Evolutionary conservation across 106 monocot genomes (phyloP).

Genomic region (Dioscorea zingiberensis): DNA sequence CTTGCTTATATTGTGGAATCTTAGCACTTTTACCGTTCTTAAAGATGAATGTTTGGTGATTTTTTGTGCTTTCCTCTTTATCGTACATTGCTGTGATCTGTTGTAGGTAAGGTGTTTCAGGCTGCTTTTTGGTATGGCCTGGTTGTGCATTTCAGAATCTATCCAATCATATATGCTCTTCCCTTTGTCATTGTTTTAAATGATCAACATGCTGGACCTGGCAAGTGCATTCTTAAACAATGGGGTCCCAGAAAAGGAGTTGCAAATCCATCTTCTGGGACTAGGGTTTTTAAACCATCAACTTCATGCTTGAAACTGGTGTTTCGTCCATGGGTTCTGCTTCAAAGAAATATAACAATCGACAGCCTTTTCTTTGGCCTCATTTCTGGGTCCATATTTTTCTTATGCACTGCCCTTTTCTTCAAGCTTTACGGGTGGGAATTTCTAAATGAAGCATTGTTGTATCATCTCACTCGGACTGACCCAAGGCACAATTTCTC

Average conservation of each 20-base stretch:
- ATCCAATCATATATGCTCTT: conserved; percentile 87
- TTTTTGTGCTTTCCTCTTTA: no score
- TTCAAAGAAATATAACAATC: conserved; percentile 39
- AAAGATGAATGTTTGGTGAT: no score
- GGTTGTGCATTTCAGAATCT: conserved; percentile 91
- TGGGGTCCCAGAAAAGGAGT: conserved; percentile 20
- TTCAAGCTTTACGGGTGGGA: conserved; percentile 91
- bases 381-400: conserved; percentile 65
- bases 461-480: conserved; percentile 91
- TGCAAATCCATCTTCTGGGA: not conserved
- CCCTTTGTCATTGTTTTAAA: conserved; percentile 59
- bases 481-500: conserved; percentile 98
- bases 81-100: not conserved
- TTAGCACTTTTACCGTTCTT: no score
- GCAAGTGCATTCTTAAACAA: conserved; percentile 25
- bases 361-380: conserved; percentile 64
- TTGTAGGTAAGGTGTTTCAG: conserved; percentile 60
- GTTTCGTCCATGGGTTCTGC: conserved; percentile 15
- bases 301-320: conserved; percentile 7
- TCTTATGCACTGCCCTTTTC: conserved; percentile 53
- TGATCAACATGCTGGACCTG: conserved; percentile 8
- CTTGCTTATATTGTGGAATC: no score
- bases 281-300: conserved; percentile 8
- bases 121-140: conserved; percentile 96
- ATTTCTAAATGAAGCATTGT: conserved; percentile 83